phyloP scores from a whole-genome alignment of 306 rosid genomes.

The Rosa persica region DNA sequence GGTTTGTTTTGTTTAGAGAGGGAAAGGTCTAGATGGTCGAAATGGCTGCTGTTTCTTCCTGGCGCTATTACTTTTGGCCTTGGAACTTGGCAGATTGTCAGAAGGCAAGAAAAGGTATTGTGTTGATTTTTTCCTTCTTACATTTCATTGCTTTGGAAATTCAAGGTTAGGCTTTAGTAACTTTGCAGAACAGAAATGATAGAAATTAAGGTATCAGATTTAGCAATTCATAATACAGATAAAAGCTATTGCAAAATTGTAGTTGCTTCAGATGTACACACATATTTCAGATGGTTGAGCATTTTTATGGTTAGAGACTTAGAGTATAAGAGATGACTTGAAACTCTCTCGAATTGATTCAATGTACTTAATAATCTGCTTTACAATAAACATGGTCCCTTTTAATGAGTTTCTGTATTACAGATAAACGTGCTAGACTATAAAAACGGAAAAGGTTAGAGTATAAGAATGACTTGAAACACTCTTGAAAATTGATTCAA shows the following conservation, averaged over 20 bases:
- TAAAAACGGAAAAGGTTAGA: constrained; percentile 47
- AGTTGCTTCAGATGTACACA: not conserved
- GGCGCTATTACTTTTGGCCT: constrained; percentile 94
- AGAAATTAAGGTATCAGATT: not conserved
- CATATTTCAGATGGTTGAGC: not conserved
- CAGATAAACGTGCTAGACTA: constrained; percentile 72
- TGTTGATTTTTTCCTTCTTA: not conserved
- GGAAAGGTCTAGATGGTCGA: constrained; percentile 59
- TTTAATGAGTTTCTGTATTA: constrained; percentile 21
- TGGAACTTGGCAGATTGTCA: constrained; percentile 91
- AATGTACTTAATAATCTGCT: not conserved
- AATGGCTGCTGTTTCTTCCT: constrained; percentile 79
- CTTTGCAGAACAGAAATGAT: not conserved
- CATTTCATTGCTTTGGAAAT: not conserved
- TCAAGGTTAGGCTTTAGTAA: not conserved
- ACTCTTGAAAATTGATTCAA: not conserved
- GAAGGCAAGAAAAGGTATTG: constrained; percentile 84
- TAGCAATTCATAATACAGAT: not conserved
- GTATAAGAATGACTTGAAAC: not conserved
- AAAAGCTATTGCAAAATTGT: not conserved
- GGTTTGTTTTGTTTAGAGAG: constrained; percentile 15
- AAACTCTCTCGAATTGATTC: not conserved
- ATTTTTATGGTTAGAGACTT: not conserved
- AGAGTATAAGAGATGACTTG: not conserved
- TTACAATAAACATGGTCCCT: not conserved